phyloP scores from a whole-genome alignment of 768 basidiomycete genomes.

The Trametopsis cervina region DNA sequence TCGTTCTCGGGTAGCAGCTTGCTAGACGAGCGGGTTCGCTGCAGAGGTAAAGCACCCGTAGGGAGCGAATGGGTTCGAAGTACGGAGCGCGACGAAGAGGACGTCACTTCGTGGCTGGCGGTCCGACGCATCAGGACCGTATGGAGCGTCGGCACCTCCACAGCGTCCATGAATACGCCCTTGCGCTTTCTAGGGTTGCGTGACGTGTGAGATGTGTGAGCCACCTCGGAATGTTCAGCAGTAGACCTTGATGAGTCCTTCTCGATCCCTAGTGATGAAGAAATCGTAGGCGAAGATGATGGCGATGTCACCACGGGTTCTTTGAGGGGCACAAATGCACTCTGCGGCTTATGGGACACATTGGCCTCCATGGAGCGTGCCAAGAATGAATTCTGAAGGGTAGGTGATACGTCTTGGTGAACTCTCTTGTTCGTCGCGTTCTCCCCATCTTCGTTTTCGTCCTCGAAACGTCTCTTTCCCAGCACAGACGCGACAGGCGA shows the following conservation, averaged over 20 bases:
- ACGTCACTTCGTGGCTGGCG: slow-evolving; percentile 15
- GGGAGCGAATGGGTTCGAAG: slow-evolving; percentile 12
- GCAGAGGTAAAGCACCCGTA: neutral
- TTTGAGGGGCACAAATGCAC: neutral
- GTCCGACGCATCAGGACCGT: slow-evolving; percentile 18
- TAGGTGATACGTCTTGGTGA: neutral
- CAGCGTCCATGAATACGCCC: slow-evolving; percentile 43
- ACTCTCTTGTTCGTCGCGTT: slow-evolving; percentile 12
- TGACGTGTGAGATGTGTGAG: neutral
- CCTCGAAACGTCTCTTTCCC: slow-evolving; percentile 40
- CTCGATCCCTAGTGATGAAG: slow-evolving; percentile 1
- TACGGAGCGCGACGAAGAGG: neutral
- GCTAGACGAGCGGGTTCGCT: neutral
- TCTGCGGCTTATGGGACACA: neutral
- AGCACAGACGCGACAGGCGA: slow-evolving; percentile 28
- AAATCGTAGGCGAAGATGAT: neutral
- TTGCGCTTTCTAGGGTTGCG: slow-evolving; percentile 36
- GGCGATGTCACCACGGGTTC: neutral
- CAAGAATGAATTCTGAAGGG: neutral
- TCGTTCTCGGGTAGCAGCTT: neutral
- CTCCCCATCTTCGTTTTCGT: slow-evolving; percentile 23
- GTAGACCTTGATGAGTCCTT: no score
- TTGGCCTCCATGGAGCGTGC: neutral
- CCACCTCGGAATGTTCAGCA: neutral
- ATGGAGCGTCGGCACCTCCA: slow-evolving; percentile 37